phyloP scores from a whole-genome alignment of 208 protist genomes.

The Wallacemonas collosoma region DNA sequence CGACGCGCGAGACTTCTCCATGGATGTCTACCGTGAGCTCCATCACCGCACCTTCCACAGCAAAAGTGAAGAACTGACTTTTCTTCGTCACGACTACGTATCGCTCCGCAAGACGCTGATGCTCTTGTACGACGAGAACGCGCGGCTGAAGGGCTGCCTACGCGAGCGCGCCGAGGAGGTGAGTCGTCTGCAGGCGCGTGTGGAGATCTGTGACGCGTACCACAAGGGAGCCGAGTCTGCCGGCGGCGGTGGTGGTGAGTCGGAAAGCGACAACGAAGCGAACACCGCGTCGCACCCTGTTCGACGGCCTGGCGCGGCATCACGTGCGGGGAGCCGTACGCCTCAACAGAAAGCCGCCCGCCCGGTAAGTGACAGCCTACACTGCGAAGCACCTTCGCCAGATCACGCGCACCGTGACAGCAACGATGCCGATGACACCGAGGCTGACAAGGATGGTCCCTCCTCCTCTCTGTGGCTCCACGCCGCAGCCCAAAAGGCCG shows the following conservation, averaged over 20 bases:
- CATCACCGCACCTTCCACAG: slow-evolving; percentile 60
- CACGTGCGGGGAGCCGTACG: too few species aligned
- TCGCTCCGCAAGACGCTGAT: slow-evolving; percentile 52
- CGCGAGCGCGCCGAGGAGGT: slow-evolving; percentile 41
- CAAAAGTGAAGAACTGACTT: slow-evolving; percentile 67
- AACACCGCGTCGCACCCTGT: neutral
- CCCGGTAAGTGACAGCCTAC: neutral
- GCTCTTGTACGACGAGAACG: slow-evolving; percentile 54
- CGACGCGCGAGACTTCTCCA: slow-evolving; percentile 34
- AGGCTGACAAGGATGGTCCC: neutral
- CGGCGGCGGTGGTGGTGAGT: neutral
- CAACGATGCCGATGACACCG: neutral
- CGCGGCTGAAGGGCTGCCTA: slow-evolving; percentile 45
- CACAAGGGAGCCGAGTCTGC: slow-evolving; percentile 17
- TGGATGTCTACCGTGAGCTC: slow-evolving; percentile 51
- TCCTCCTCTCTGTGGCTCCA: slow-evolving; percentile 25
- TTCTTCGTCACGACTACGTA: slow-evolving; percentile 64
- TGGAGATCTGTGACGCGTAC: slow-evolving; percentile 10
- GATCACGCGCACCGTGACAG: too few species aligned
- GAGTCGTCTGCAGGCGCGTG: slow-evolving; percentile 21
- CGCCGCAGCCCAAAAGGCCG: slow-evolving; percentile 15
- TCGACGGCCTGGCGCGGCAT: too few species aligned
- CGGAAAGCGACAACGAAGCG: neutral
- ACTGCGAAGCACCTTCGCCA: too few species aligned
- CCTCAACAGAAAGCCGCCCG: neutral